Evolutionary conservation across 768 basidiomycete species (phyloP).

Genomic region (Hysterangium stoloniferum): DNA sequence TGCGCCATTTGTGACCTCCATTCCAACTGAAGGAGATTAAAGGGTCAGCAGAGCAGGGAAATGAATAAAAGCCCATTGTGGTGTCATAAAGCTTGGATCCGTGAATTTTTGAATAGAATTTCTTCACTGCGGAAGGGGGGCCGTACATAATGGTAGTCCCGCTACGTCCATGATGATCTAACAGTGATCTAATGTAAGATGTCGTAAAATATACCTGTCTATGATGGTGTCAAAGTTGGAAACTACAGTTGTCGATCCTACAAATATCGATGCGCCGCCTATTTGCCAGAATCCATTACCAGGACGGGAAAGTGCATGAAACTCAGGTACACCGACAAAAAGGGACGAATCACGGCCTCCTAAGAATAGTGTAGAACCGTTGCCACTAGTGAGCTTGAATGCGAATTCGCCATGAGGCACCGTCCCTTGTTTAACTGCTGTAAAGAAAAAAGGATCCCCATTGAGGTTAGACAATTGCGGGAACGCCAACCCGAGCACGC

Average conservation of each 20-base stretch:
- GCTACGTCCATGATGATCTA: slow-evolving; percentile 13
- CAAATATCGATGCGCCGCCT: slow-evolving; percentile 9
- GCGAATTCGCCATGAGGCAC: slow-evolving; percentile 18
- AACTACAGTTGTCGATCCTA: slow-evolving; percentile 13
- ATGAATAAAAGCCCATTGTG: neutral
- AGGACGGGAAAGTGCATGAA: slow-evolving; percentile 19
- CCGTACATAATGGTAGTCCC: slow-evolving; percentile 24
- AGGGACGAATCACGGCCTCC: slow-evolving; percentile 28
- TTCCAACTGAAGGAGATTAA: slow-evolving; percentile 2
- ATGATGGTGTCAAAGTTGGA: slow-evolving; percentile 23
- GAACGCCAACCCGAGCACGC: slow-evolving; percentile 15
- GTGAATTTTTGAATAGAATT: slow-evolving; percentile 22
- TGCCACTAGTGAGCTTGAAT: slow-evolving; percentile 21
- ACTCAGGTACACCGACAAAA: slow-evolving; percentile 26
- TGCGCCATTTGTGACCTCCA: neutral
- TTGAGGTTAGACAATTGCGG: slow-evolving; percentile 19
- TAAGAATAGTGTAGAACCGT: slow-evolving; percentile 26
- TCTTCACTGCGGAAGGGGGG: slow-evolving; percentile 13
- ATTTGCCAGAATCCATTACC: slow-evolving; percentile 25
- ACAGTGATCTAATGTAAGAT: neutral
- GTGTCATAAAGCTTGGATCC: slow-evolving; percentile 17
- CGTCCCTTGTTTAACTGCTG: slow-evolving; percentile 15
- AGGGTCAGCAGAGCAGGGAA: neutral
- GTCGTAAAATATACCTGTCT: slow-evolving; percentile 17
- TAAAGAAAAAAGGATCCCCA: slow-evolving; percentile 21